Base-by-base conservation (phyloP, 305 asterid genomes). In the Solanum hybrid region DNA sequence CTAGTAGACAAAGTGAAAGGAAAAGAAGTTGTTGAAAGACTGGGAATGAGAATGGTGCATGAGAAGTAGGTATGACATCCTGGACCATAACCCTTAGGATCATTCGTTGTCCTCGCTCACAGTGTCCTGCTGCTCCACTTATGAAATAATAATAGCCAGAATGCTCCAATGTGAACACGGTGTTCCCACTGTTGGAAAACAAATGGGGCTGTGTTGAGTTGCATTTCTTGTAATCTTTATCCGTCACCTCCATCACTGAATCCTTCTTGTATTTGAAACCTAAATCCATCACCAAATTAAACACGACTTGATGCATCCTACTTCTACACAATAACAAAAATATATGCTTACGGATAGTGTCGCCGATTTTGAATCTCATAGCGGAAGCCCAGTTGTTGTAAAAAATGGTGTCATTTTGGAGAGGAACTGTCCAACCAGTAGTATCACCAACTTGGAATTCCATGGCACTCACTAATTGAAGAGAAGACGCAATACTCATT, bases 181-280 rank as follows among this genome's bases (percentile, higher is more conserved):
- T 94, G 92, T 93, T 92, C 34, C 98, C 98, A 15, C 92, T 89
- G 91, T 95, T 94, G 73, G 97, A 94, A 89, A 95, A 95, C 90
- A 91, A 94, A 11, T 73, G 90, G 1, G 98, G 98, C 4, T 89
- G 93, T 1, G 93, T 93, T 7, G 99, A 92, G 92, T 93, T 94
- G 93, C 99, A 95, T 26, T 92, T 92, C 17, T 93, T 92, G 93
- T 95, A 95, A 78, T 94, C 96, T 10, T 65, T 38, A 87, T 93
- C 90, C 78, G 27, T 89, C 92, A 96, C 99, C 86, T 93, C 95
- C 96, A 95, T 93, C 75, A 96, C 98, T 7, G 98, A 95, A 29
- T 95, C 99, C 90, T 95, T 96, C 94, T 86, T 93, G 94, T 94
- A 95, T 80, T 92, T 93, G 91, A 96, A 96, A 87, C 95, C 99